These are phyloP conservation scores for Erysimum cheiranthoides DNA, from an alignment of 345 rosid species.

Conservation along the genomic window DNA sequence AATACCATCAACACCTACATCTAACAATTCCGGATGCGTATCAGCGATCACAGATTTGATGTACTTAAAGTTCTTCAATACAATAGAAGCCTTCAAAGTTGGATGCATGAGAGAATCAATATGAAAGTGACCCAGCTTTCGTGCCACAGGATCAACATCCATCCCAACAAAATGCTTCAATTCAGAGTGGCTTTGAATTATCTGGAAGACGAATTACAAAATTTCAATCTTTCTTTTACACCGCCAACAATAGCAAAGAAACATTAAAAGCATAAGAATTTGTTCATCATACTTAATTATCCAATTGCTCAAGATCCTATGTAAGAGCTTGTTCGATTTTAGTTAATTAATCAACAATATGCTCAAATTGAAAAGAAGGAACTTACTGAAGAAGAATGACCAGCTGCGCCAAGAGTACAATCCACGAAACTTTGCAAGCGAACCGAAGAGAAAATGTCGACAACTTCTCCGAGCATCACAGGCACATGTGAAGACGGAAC, in stretches of 20 bases:
- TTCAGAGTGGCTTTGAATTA: slow-evolving; percentile 72
- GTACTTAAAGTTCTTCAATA: slow-evolving; percentile 65
- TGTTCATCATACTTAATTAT: background rate
- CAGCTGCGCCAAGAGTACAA: slow-evolving; percentile 94
- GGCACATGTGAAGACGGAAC: slow-evolving; percentile 64
- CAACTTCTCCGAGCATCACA: slow-evolving; percentile 83
- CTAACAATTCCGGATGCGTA: slow-evolving; percentile 50
- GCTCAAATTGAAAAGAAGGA: background rate
- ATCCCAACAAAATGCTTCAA: slow-evolving; percentile 69
- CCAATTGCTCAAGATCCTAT: background rate
- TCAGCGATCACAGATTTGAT: slow-evolving; percentile 58
- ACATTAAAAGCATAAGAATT: background rate
- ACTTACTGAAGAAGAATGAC: slow-evolving; percentile 86
- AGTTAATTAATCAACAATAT: slow-evolving; percentile 19
- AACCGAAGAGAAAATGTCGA: slow-evolving; percentile 73
- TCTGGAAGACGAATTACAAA: slow-evolving; percentile 51
- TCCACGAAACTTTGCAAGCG: slow-evolving; percentile 70
- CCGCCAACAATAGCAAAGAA: background rate
- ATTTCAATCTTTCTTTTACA: background rate
- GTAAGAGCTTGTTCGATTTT: slow-evolving; percentile 12
- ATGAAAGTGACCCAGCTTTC: slow-evolving; percentile 59
- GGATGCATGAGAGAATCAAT: slow-evolving; percentile 56
- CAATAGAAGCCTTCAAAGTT: slow-evolving; percentile 53
- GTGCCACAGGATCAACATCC: slow-evolving; percentile 93
- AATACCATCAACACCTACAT: slow-evolving; percentile 77